Evolutionary conservation across 2,329 filamentous ascomycete genomes (phyloP).

Genomic region (Cladobotryum protrusum): DNA sequence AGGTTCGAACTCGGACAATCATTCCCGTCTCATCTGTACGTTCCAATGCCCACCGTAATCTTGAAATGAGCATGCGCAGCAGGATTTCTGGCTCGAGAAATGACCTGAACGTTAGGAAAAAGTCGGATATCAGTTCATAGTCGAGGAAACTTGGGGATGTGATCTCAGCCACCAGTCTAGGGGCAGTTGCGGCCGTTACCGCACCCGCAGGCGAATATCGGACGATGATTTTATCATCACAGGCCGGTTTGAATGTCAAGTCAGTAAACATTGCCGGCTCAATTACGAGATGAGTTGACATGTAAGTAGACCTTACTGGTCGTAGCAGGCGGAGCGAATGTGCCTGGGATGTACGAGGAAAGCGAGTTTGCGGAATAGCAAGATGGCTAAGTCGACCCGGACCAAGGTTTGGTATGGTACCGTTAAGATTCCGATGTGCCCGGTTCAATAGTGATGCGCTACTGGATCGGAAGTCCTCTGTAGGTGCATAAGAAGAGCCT

Average conservation of each 20-base stretch:
- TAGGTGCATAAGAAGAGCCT: slow-evolving; percentile 73
- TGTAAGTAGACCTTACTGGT: slow-evolving; percentile 39
- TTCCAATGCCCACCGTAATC: slow-evolving; percentile 79
- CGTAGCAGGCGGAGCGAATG: slow-evolving; percentile 36
- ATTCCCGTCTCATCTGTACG: slow-evolving; percentile 78
- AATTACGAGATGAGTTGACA: slow-evolving; percentile 46
- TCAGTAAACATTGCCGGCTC: slow-evolving; percentile 76
- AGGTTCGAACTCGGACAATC: slow-evolving; percentile 91
- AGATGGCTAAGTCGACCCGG: slow-evolving; percentile 33
- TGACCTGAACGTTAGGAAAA: slow-evolving; percentile 89
- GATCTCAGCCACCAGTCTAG: slow-evolving; percentile 89
- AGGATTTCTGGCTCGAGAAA: slow-evolving; percentile 76
- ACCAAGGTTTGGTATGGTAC: slow-evolving; percentile 20
- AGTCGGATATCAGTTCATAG: slow-evolving; percentile 94
- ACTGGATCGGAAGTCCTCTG: slow-evolving; percentile 63
- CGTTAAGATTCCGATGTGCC: slow-evolving; percentile 25
- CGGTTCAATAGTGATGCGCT: slow-evolving; percentile 43
- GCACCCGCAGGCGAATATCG: slow-evolving; percentile 69
- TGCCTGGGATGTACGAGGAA: slow-evolving; percentile 18
- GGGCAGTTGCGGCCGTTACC: slow-evolving; percentile 83
- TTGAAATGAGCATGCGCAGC: slow-evolving; percentile 75
- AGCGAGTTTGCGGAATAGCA: slow-evolving; percentile 30
- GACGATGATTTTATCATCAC: slow-evolving; percentile 74
- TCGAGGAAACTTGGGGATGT: slow-evolving; percentile 94
- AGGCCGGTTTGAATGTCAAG: slow-evolving; percentile 70